Evolutionary conservation across 306 rosid species (phyloP).

Genomic region (Luffa acutangula): DNA sequence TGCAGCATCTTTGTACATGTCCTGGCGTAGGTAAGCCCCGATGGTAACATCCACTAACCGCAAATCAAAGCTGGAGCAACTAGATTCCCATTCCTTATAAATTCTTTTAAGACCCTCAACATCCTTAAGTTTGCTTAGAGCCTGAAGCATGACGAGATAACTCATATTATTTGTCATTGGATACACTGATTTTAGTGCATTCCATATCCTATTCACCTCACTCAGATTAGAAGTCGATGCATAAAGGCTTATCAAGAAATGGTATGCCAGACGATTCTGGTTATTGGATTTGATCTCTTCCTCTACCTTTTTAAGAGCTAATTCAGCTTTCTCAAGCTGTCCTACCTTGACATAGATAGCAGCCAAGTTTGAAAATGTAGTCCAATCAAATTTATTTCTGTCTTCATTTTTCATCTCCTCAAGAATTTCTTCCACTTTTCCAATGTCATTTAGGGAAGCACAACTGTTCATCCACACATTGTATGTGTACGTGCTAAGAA

Average conservation of each 20-base stretch:
- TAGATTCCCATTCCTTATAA: slow-evolving; percentile 70
- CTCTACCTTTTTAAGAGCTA: slow-evolving; percentile 41
- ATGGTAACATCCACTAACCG: slow-evolving; percentile 37
- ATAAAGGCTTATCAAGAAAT: slow-evolving; percentile 54
- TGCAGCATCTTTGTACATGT: slow-evolving; percentile 50
- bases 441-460: slow-evolving; percentile 32
- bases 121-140: slow-evolving; percentile 55
- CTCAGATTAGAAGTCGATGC: slow-evolving; percentile 45
- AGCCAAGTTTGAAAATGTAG: slow-evolving; percentile 60
- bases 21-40: slow-evolving; percentile 42
- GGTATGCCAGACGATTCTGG: slow-evolving; percentile 36
- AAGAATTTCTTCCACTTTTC: slow-evolving; percentile 35
- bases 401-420: slow-evolving; percentile 50
- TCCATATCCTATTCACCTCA: slow-evolving; percentile 65
- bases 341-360: slow-evolving; percentile 56
- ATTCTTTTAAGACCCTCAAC: slow-evolving; percentile 38
- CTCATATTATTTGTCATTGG: slow-evolving; percentile 42
- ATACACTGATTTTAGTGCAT: slow-evolving; percentile 29
- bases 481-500: slow-evolving; percentile 23
- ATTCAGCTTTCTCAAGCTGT: slow-evolving; percentile 49
- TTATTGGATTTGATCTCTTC: slow-evolving; percentile 21
- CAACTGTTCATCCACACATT: slow-evolving; percentile 71
- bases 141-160: slow-evolving; percentile 57
- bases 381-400: slow-evolving; percentile 33
- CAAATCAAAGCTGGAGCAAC: slow-evolving; percentile 32